A percentile compares a stretch with the other conserved stretches of the same genome.
Evolutionary conservation across 306 rosid genomes (phyloP).

Genomic region (Cucurbita pepo): DNA sequence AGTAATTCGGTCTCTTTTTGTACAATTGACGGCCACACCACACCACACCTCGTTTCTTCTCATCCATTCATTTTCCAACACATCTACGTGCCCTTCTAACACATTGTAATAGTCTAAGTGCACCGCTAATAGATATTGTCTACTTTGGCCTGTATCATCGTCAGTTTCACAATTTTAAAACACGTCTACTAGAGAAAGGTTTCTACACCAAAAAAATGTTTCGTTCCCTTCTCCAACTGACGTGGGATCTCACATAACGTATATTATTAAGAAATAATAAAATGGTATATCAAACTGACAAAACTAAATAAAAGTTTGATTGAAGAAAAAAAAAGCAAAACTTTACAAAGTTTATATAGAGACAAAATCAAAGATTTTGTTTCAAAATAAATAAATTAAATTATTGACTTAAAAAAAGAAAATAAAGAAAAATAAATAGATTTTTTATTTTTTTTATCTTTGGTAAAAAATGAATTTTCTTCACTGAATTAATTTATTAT

Average conservation of each 20-base stretch:
- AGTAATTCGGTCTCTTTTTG: neutral
- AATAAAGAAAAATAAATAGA: neutral
- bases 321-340: neutral
- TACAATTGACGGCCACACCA: neutral
- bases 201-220: too few species aligned
- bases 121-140: too few species aligned
- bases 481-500: neutral
- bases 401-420: neutral
- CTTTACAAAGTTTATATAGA: neutral
- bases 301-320: neutral
- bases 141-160: too few species aligned
- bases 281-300: neutral
- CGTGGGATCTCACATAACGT: too few species aligned
- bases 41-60: neutral
- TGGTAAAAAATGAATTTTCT: neutral
- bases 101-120: too few species aligned
- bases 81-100: neutral
- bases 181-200: too few species aligned
- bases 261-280: too few species aligned
- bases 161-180: too few species aligned
- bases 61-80: neutral
- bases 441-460: too few species aligned
- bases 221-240: too few species aligned
- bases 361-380: slow-evolving; percentile 1
- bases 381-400: neutral